Evolutionary conservation across 768 basidiomycete species (phyloP).

Genomic region (Termitomyces sp.): DNA sequence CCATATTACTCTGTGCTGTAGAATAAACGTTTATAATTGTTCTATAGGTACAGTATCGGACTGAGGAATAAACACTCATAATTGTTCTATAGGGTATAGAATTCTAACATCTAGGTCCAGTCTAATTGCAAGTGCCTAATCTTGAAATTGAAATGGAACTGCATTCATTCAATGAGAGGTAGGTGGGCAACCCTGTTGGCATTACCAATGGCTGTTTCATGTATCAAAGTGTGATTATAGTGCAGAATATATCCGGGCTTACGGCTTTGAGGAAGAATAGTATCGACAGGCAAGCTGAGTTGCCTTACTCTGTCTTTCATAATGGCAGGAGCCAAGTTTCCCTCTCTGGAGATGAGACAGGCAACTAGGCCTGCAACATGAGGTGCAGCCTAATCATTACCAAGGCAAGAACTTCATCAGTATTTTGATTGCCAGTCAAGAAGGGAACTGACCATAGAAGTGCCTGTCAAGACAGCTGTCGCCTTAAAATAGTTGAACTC

Average conservation of each 20-base stretch:
- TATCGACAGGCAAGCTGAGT: not conserved
- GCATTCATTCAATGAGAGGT: not conserved
- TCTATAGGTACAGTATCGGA: too few relatives aligned
- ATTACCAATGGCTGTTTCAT: not conserved
- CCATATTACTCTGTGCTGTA: too few relatives aligned
- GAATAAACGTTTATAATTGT: too few relatives aligned
- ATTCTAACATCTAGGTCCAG: too few relatives aligned
- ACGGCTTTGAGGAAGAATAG: not conserved
- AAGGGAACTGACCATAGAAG: not conserved
- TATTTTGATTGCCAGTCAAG: not conserved
- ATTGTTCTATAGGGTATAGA: too few relatives aligned
- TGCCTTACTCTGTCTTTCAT: not conserved
- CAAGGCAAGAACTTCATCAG: not conserved
- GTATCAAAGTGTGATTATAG: not conserved
- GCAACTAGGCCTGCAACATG: not conserved
- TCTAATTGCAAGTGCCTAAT: too few relatives aligned
- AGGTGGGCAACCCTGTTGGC: not conserved
- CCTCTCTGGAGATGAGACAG: not conserved
- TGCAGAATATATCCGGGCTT: not conserved
- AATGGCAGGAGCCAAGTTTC: not conserved
- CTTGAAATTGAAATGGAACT: too few relatives aligned
- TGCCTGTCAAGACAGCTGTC: not conserved
- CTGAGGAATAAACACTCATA: too few relatives aligned
- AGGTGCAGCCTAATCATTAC: not conserved
- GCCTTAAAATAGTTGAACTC: not conserved